Conservation (phyloP, 2,329 filamentous ascomycete species). For the Ophiostoma angusticollis region DNA sequence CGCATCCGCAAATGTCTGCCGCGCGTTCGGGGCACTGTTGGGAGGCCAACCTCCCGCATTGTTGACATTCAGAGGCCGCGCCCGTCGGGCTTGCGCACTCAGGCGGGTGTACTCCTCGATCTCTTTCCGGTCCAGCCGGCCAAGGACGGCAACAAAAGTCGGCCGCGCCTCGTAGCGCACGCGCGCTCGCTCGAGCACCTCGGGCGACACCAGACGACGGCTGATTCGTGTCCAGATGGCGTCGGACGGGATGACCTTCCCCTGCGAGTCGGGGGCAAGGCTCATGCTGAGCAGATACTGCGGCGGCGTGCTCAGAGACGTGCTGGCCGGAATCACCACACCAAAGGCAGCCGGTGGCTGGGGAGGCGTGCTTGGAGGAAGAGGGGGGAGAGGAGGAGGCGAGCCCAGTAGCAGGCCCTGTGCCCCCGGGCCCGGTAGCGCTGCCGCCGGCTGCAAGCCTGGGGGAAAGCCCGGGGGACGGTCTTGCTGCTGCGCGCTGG, state of each 20-base stretch:
- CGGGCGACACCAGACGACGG: constrained; percentile 42
- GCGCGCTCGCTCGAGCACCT: constrained; percentile 41
- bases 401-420: no score
- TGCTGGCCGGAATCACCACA: constrained; percentile 13
- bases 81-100: constrained; percentile 32
- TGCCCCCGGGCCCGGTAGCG: not conserved
- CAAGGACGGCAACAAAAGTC: constrained; percentile 47
- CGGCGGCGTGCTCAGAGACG: constrained; percentile 10
- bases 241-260: constrained; percentile 41
- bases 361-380: not conserved
- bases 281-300: constrained; percentile 11
- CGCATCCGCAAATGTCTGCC: not conserved
- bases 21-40: not conserved
- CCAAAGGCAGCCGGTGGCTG: constrained; percentile 8
- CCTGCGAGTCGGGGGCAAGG: constrained; percentile 40
- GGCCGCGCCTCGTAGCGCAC: constrained; percentile 48
- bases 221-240: constrained; percentile 48
- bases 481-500: no score
- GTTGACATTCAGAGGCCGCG: not conserved
- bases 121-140: constrained; percentile 37
- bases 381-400: constrained; percentile 10
- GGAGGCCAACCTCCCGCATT: not conserved
- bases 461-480: no score
- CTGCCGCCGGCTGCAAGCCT: no score
- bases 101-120: constrained; percentile 38